Evolutionary conservation across 345 rosid species (phyloP).

Genomic region (Leavenworthia alabamica): DNA sequence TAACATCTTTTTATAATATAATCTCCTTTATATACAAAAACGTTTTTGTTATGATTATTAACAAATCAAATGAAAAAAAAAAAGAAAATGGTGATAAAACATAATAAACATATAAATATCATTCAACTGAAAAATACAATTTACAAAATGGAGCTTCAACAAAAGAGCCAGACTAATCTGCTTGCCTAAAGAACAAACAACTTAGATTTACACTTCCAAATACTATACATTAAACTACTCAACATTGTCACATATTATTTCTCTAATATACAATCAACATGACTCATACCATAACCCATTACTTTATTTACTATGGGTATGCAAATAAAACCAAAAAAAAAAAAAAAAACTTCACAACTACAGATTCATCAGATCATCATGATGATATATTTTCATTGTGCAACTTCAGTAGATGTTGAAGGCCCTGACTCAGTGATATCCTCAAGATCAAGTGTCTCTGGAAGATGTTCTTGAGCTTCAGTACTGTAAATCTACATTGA

Average conservation of each 20-base stretch:
- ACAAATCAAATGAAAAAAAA: background rate
- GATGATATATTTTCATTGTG: constrained; percentile 20
- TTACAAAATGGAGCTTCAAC: too few relatives aligned
- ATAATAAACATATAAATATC: constrained; percentile 15
- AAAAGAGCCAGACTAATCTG: constrained; percentile 3
- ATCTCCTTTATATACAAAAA: background rate
- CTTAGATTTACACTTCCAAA: constrained; percentile 11
- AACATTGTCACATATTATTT: constrained; percentile 7
- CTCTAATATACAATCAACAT: background rate
- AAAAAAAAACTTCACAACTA: background rate
- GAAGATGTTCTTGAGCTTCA: constrained; percentile 46
- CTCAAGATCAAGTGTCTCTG: constrained; percentile 72
- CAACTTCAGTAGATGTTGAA: constrained; percentile 34
- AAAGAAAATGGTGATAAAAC: background rate
- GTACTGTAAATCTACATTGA: constrained; percentile 49
- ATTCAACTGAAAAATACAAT: constrained; percentile 11
- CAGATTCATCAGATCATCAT: constrained; percentile 23
- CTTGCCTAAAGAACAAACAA: constrained; percentile 11
- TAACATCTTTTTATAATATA: constrained; percentile 7
- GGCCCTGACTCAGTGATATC: constrained; percentile 48
- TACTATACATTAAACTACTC: constrained; percentile 11
- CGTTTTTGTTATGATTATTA: background rate
- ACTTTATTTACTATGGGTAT: constrained; percentile 25
- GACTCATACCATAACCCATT: background rate
- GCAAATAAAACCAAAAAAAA: background rate